These are phyloP conservation scores for Cyclocybe cylindracea DNA, from an alignment of 768 basidiomycete genomes.

Conservation along the genomic window DNA sequence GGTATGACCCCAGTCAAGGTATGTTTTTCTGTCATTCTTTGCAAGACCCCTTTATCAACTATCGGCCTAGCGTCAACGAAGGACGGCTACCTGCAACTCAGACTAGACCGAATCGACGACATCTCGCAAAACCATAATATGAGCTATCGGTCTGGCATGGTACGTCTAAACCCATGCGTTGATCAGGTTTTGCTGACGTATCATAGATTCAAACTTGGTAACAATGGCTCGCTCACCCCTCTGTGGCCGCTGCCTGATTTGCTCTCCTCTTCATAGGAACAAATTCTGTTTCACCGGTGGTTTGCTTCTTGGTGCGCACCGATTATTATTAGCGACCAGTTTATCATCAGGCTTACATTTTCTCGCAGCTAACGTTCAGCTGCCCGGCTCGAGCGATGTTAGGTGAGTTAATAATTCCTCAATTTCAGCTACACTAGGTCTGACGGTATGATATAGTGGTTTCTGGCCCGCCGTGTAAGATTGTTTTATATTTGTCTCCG, in stretches of 20 bases:
- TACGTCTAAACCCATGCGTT: slow-evolving; percentile 29
- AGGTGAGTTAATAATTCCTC: slow-evolving; percentile 12
- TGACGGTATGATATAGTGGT: slow-evolving; percentile 20
- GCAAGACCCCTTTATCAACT: neutral
- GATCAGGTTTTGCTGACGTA: neutral
- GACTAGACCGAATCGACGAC: slow-evolving; percentile 51
- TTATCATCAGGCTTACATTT: neutral
- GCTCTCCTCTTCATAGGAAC: slow-evolving; percentile 29
- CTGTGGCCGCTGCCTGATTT: neutral
- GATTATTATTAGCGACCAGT: neutral
- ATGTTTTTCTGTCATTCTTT: neutral
- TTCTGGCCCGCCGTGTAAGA: slow-evolving; percentile 40
- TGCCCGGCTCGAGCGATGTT: slow-evolving; percentile 28
- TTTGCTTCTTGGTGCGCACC: slow-evolving; percentile 45
- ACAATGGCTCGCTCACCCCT: neutral
- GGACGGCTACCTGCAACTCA: slow-evolving; percentile 71
- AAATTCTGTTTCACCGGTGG: slow-evolving; percentile 84
- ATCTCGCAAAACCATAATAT: slow-evolving; percentile 58
- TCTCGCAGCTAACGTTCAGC: slow-evolving; percentile 22
- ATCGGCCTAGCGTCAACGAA: slow-evolving; percentile 54
- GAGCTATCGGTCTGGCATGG: slow-evolving; percentile 57
- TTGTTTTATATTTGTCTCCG: neutral
- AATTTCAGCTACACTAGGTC: neutral
- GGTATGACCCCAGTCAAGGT: slow-evolving; percentile 70
- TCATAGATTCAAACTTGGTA: slow-evolving; percentile 37